These are phyloP conservation scores for Somion occarium DNA, from an alignment of 1,284 basidiomycete genomes.

Conservation along the genomic window DNA sequence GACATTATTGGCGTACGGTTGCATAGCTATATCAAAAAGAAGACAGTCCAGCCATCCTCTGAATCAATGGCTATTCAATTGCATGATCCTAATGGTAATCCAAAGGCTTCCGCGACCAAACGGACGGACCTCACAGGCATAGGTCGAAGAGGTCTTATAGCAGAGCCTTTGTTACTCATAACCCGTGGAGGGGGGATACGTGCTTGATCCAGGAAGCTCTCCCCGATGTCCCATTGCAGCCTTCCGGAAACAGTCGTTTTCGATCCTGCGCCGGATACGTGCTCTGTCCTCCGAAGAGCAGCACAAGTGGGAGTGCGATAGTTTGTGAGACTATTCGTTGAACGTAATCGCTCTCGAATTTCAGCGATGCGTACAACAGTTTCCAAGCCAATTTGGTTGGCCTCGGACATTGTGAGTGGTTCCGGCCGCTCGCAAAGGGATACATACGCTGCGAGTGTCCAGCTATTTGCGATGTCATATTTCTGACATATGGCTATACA, in stretches of 20 bases:
- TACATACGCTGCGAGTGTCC: conserved; percentile 23
- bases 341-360: conserved; percentile 20
- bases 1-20: neutral
- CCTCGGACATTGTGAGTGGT: conserved; percentile 24
- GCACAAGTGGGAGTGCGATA: conserved; percentile 16
- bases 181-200: conserved; percentile 7
- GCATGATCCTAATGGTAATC: neutral
- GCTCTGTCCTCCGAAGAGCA: conserved; percentile 9
- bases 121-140: conserved; percentile 15
- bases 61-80: too few species aligned
- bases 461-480: conserved; percentile 20
- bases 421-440: conserved; percentile 23
- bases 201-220: conserved; percentile 13
- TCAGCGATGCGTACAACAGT: conserved; percentile 20
- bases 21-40: too few species aligned
- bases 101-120: conserved; percentile 18
- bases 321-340: conserved; percentile 8
- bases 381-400: conserved; percentile 23
- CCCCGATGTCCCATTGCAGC: conserved; percentile 14
- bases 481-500: conserved; percentile 23
- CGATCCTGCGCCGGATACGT: neutral
- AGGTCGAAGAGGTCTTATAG: neutral
- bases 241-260: conserved; percentile 8
- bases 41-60: too few species aligned
- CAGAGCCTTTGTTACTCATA: neutral